A percentile compares a stretch with the other conserved stretches of the same genome.
These are phyloP conservation scores for Lipomyces kockii DNA, from an alignment of 805 yeast species.

Conservation along the genomic window DNA sequence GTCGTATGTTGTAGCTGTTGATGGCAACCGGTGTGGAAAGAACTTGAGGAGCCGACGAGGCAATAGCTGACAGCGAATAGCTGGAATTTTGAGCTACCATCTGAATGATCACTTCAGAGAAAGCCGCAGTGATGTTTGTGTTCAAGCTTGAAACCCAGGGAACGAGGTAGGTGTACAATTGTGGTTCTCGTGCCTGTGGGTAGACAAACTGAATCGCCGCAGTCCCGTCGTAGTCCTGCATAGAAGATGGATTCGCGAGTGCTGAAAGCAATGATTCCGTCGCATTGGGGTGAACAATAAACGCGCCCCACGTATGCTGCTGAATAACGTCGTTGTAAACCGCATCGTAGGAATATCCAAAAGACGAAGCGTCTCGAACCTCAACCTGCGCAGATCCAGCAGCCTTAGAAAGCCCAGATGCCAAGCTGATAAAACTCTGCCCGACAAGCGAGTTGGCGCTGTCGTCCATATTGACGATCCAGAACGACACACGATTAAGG, in stretches of 20 bases:
- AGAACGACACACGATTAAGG: slow-evolving; percentile 46
- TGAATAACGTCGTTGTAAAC: slow-evolving; percentile 54
- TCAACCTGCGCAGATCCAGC: slow-evolving; percentile 38
- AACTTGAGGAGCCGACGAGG: slow-evolving; percentile 37
- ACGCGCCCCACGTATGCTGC: slow-evolving; percentile 67
- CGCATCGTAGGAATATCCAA: slow-evolving; percentile 46
- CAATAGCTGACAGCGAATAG: slow-evolving; percentile 39
- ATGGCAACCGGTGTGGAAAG: slow-evolving; percentile 48
- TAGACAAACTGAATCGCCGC: slow-evolving; percentile 52
- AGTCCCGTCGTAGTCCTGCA: slow-evolving; percentile 42
- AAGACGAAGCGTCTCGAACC: slow-evolving; percentile 45
- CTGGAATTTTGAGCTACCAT: slow-evolving; percentile 43
- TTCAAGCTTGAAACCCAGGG: slow-evolving; percentile 52
- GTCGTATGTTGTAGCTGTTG: slow-evolving; percentile 53
- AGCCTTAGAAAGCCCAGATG: slow-evolving; percentile 38
- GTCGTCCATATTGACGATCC: slow-evolving; percentile 50
- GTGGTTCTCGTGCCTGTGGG: slow-evolving; percentile 69
- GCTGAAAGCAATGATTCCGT: slow-evolving; percentile 51
- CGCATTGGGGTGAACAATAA: slow-evolving; percentile 60
- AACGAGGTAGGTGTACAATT: slow-evolving; percentile 54
- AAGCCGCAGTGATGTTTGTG: slow-evolving; percentile 12
- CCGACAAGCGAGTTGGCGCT: slow-evolving; percentile 44
- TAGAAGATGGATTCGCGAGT: slow-evolving; percentile 43
- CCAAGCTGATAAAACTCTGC: slow-evolving; percentile 40
- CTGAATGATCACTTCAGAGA: slow-evolving; percentile 39